Percentiles rank a stretch among this genome's conserved stretches.
phyloP scores from a whole-genome alignment of 106 monocot species.

The Narthecium ossifragum region DNA sequence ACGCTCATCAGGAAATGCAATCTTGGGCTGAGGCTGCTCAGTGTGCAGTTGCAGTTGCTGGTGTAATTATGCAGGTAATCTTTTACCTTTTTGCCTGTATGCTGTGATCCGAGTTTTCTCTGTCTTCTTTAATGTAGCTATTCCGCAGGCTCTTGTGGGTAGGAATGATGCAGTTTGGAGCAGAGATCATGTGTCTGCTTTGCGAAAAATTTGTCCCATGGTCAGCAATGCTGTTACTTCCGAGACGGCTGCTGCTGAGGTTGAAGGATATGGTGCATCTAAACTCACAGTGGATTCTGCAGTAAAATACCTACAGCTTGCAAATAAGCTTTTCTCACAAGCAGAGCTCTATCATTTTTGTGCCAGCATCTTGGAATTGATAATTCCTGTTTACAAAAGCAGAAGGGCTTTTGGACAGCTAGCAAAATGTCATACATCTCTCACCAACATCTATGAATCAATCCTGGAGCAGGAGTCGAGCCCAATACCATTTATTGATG shows the following conservation, averaged over 20 bases:
- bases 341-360: constrained; percentile 95
- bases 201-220: constrained; percentile 91
- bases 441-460: constrained; percentile 85
- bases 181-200: constrained; percentile 64
- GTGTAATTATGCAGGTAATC: constrained; percentile 96
- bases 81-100: neutral
- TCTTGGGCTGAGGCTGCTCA: constrained; percentile 99
- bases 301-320: constrained; percentile 95
- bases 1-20: constrained; percentile 99
- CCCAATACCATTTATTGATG: constrained; percentile 94
- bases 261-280: constrained; percentile 99
- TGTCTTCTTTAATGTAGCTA: neutral
- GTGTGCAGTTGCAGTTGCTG: constrained; percentile 98
- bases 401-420: constrained; percentile 80
- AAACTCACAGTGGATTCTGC: constrained; percentile 97
- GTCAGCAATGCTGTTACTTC: constrained; percentile 61
- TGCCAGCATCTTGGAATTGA: constrained; percentile 90
- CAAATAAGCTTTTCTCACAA: constrained; percentile 86
- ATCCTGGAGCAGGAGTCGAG: constrained; percentile 89
- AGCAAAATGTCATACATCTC: constrained; percentile 93
- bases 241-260: constrained; percentile 95
- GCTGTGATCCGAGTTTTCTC: neutral
- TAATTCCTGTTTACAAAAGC: constrained; percentile 96
- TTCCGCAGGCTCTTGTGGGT: constrained; percentile 78
- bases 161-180: constrained; percentile 99